These are phyloP conservation scores for Peribolospora kevripleyi DNA, from an alignment of 768 basidiomycete species.

Conservation along the genomic window DNA sequence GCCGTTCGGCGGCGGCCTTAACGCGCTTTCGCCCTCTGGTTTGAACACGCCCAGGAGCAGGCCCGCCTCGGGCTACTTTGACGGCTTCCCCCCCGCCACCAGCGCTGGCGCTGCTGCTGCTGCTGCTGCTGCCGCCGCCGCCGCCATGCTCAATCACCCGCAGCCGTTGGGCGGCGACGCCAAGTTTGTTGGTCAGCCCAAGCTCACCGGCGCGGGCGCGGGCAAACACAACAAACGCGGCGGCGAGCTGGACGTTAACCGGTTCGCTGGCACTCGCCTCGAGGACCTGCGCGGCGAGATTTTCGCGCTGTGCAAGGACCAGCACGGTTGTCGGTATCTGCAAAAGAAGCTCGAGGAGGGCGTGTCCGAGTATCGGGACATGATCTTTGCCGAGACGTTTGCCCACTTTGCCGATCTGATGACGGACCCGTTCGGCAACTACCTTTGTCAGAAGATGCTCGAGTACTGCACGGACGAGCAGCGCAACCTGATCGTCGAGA, in stretches of 20 bases:
- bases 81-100: conserved; percentile 8
- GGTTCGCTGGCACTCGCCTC: conserved; percentile 81
- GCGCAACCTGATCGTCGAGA: conserved; percentile 85
- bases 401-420: conserved; percentile 93
- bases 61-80: background rate
- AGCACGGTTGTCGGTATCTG: conserved; percentile 91
- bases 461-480: conserved; percentile 97
- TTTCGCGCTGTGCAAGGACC: conserved; percentile 82
- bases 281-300: conserved; percentile 94
- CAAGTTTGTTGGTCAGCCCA: too few relatives aligned
- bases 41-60: too few relatives aligned
- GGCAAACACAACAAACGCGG: too few relatives aligned
- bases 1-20: too few relatives aligned
- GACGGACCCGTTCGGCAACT: conserved; percentile 99
- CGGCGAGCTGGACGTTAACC: conserved; percentile 40
- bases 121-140: conserved; percentile 8
- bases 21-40: too few relatives aligned
- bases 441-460: conserved; percentile 89
- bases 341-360: conserved; percentile 99
- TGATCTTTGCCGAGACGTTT: conserved; percentile 98
- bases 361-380: conserved; percentile 81
- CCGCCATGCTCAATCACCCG: conserved; percentile 6
- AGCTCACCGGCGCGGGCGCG: too few relatives aligned
- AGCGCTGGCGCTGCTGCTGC: conserved; percentile 11
- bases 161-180: background rate